These are phyloP conservation scores for Beauveria pseudobassiana DNA, from an alignment of 2,329 filamentous ascomycete species.

Conservation along the genomic window DNA sequence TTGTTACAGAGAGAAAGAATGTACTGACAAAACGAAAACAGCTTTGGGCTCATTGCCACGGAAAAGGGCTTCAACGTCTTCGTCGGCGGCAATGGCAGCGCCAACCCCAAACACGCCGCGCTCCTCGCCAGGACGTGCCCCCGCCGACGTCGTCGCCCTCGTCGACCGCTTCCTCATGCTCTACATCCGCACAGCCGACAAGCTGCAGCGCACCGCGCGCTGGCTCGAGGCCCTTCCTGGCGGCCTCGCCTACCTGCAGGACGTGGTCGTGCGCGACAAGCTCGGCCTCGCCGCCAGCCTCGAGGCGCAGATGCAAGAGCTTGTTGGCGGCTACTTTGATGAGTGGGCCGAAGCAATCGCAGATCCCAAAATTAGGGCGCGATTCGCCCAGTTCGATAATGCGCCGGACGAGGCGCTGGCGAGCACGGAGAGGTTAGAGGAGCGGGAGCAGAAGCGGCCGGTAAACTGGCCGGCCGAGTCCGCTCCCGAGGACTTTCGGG, in stretches of 20 bases:
- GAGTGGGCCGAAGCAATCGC: conserved; percentile 83
- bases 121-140: conserved; percentile 80
- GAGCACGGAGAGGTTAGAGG: conserved; percentile 61
- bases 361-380: conserved; percentile 56
- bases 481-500: conserved; percentile 61
- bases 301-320: conserved; percentile 79
- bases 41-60: conserved; percentile 83
- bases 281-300: conserved; percentile 78
- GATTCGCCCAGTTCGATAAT: conserved; percentile 81
- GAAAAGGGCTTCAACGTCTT: conserved; percentile 94
- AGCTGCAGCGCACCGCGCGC: conserved; percentile 77
- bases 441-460: conserved; percentile 67
- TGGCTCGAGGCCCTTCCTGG: conserved; percentile 83
- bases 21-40: conserved; percentile 21
- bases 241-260: conserved; percentile 72
- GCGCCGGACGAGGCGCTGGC: conserved; percentile 66
- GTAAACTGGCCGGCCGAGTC: conserved; percentile 69
- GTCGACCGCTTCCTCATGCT: conserved; percentile 87
- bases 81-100: conserved; percentile 82
- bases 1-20: fast-evolving
- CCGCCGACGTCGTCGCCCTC: conserved; percentile 73
- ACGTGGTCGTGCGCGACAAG: conserved; percentile 78
- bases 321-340: conserved; percentile 80
- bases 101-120: conserved; percentile 74
- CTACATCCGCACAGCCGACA: conserved; percentile 89